Base-by-base conservation (phyloP, 2,329 filamentous ascomycete genomes). In the Penicillium sp. region DNA sequence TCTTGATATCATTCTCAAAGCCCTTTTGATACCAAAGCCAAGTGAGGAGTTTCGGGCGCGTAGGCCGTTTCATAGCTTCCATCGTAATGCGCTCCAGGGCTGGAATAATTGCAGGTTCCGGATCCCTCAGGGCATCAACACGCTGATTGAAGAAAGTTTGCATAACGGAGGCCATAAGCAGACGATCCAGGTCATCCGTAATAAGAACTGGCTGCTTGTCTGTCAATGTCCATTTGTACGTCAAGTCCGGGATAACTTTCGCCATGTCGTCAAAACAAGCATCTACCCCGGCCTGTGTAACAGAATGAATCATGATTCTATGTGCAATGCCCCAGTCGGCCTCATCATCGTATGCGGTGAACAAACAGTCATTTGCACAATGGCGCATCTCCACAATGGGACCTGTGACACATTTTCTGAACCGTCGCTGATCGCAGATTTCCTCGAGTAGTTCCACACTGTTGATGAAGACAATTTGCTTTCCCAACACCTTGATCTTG, bases 261-360 rank as follows among this genome's bases (percentile, higher is more conserved):
- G 80, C 75, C 71, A 88, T 81, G 61, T 85, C 83, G 24, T 66
- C 66, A 65, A 86, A 80, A 72, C 79, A 77, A 12, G 67, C 64
- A 15, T 75, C 70, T 13, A 81, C 75, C 1, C 75, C 75, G 5
- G 80, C 70, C 1, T 78, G 76, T 0, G 79, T 78, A 59, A 84
- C 80, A 1, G 78, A 76, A 0, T 83, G 81, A 19, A 79, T 73
- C 68, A 84, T 75, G 53, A 81, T 78, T 2, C 81, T 77, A 65
- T 84, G 83, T 12, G 90, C 89, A 63, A 89, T 83, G 19, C 84
- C 87, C 89, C 89, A 92, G 67, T 85, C 86, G 38, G 72, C 65
- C 62, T 83, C 81, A 2, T 72, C 64, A 58, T 78, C 65, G 64
- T 77, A 72, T 4, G 79, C 88, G 0, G 88, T 91, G 71, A 92